These are phyloP conservation scores for Trichophyton simii DNA, from an alignment of 2,329 filamentous ascomycete genomes.

Conservation along the genomic window DNA sequence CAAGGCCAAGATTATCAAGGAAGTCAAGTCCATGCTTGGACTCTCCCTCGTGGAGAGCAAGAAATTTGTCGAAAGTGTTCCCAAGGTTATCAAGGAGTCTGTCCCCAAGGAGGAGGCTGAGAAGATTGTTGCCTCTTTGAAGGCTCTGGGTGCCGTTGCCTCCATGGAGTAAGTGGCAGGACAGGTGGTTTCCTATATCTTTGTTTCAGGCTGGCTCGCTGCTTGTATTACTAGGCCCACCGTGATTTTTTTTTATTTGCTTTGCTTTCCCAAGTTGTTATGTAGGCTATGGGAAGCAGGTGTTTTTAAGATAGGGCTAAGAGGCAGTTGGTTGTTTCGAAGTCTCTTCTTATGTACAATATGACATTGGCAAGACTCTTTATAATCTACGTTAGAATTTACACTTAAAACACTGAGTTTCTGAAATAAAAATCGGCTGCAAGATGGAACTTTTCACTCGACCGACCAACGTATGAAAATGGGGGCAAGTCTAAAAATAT, in stretches of 20 bases:
- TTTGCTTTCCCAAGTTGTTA: background rate
- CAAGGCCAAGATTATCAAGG: constrained; percentile 99
- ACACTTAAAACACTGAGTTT: background rate
- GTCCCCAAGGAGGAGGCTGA: constrained; percentile 98
- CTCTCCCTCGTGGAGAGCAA: constrained; percentile 97
- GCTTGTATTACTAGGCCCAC: constrained; percentile 2
- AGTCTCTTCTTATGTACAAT: constrained; percentile 5
- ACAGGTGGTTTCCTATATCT: background rate
- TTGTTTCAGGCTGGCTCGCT: constrained; percentile 2
- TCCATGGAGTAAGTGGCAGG: constrained; percentile 62
- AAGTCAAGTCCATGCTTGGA: constrained; percentile 92
- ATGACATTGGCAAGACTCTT: background rate
- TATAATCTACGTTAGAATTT: constrained; percentile 2
- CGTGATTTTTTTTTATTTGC: background rate
- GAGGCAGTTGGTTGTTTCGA: background rate
- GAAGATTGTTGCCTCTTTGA: constrained; percentile 93
- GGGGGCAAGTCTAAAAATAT: background rate
- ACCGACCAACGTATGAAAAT: background rate
- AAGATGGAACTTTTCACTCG: background rate
- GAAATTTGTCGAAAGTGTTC: constrained; percentile 98
- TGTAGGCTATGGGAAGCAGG: constrained; percentile 2
- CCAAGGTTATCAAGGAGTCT: constrained; percentile 98
- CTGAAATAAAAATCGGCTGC: too few species aligned
- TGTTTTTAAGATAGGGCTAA: background rate
- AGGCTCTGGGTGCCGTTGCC: constrained; percentile 80